phyloP scores from a whole-genome alignment of 108 stramenopile genomes.

The Fragilariopsis cylindrus region DNA sequence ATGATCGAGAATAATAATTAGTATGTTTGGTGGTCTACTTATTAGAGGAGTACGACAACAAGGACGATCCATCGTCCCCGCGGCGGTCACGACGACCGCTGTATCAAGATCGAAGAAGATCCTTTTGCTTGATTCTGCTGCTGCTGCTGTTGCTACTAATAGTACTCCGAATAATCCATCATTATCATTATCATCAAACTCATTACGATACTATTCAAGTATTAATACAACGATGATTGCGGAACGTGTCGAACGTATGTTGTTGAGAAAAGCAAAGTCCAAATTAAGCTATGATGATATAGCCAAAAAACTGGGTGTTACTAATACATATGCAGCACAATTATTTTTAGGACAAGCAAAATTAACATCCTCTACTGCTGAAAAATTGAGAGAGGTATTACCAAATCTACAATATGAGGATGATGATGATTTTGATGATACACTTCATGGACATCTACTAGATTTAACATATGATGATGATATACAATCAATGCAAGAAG shows the following conservation, averaged over 20 bases:
- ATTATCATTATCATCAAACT: not conserved
- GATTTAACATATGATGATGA: slow-evolving; percentile 19
- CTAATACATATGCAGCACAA: slow-evolving; percentile 77
- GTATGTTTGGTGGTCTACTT: not conserved
- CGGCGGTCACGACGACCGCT: not conserved
- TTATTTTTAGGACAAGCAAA: slow-evolving; percentile 71
- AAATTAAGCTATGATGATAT: slow-evolving; percentile 62
- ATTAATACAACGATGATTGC: slow-evolving; percentile 19
- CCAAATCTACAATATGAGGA: slow-evolving; percentile 24
- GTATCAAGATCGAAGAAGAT: too few species aligned
- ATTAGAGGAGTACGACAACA: not conserved
- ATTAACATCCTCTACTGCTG: slow-evolving; percentile 44
- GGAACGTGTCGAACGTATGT: slow-evolving; percentile 52
- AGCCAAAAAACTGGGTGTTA: slow-evolving; percentile 54
- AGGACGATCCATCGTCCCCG: not conserved
- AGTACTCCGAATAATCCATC: not conserved
- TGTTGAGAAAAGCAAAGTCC: slow-evolving; percentile 46
- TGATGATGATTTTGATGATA: too few species aligned
- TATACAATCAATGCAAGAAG: slow-evolving; percentile 51
- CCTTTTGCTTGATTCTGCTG: not conserved
- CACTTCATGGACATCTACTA: too few species aligned
- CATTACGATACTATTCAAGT: not conserved
- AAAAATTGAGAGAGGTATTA: slow-evolving; percentile 54
- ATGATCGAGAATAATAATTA: too few species aligned
- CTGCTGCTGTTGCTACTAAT: not conserved